Percentiles rank a stretch among this genome's conserved stretches.
Evolutionary conservation across 495 filamentous ascomycete species (phyloP).

Genomic region (Astrocystis sublimbata): DNA sequence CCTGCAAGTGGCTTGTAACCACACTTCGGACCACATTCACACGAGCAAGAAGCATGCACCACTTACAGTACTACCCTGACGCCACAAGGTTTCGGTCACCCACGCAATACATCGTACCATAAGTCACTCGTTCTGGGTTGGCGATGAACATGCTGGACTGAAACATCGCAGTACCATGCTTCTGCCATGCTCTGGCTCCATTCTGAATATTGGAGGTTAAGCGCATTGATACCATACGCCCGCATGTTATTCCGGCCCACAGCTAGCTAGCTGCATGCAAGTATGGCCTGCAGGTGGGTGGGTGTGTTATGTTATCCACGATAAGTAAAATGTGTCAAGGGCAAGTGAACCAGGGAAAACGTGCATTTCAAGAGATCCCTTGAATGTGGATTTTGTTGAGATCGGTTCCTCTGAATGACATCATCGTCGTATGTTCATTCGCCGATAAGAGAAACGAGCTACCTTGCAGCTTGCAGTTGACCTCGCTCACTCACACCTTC

Average conservation of each 20-base stretch:
- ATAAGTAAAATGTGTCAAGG: neutral
- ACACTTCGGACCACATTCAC: too few relatives aligned
- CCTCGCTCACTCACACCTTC: too few relatives aligned
- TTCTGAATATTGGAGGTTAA: neutral
- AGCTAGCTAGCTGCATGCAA: conserved; percentile 6
- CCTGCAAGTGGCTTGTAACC: conserved; percentile 1
- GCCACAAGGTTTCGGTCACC: conserved; percentile 2
- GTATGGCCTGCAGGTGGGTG: neutral
- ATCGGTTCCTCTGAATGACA: conserved; percentile 11
- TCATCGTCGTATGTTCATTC: conserved; percentile 12
- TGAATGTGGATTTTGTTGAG: conserved; percentile 10
- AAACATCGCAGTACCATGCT: too few relatives aligned
- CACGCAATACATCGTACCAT: conserved; percentile 4
- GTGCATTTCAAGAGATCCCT: neutral
- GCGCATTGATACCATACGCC: neutral
- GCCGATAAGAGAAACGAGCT: neutral
- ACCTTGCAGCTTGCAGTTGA: neutral
- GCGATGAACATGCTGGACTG: neutral
- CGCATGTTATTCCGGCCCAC: too few relatives aligned
- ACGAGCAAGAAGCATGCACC: conserved; percentile 10
- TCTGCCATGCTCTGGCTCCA: neutral
- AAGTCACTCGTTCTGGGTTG: too few relatives aligned
- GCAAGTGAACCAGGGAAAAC: conserved; percentile 2
- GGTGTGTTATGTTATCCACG: neutral
- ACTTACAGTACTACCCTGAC: conserved; percentile 6